Evolutionary conservation across 176 grass and related monocot species (phyloP), one percentile per base, ranked within the genome.

Genomic region (Calamus simplicifolius): DNA sequence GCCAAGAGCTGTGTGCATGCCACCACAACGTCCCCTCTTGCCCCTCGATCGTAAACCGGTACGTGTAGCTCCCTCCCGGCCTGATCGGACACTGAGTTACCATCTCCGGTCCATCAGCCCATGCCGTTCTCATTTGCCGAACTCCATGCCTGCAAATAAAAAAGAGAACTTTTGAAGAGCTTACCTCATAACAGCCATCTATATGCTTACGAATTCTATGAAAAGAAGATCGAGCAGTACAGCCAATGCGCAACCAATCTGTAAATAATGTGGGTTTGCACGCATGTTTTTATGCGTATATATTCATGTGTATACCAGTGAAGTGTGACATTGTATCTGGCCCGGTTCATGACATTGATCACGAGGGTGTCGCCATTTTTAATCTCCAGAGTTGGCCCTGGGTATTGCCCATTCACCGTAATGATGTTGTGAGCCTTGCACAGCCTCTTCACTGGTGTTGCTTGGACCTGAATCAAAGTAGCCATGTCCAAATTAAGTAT

Each of bases 321-420:
- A 49, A 77, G 19, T 21, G 83, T 87, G 65, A 82, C 35, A 72
- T 88, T 97, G 78, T 97, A 82, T 18, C 21, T 77, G 10, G 77
- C 92, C 3, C 69, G 61, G 78, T 97, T 97, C 7, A 29, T 52
- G 7, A 91, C 83, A 18, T 26, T 77, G 54, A 91, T 64, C 16
- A 50, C 51, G 2, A 97, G 62, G 1, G 72, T 67, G 81, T 91
- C 92, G 10, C 92, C 92, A 57, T 97, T 80, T 26, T 4, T 52
- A 1, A 88, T 27, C 69, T 91, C 87, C 57, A 97, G 26, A 30
- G 87, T 25, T n/a, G 92, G 84, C 25, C 92, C 92, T 1, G 92
- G 92, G 57, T 82, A 90, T 65, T 85, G 73, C 21, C 87, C 92
- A 71, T 97, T 97, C 73, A 77, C 87, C 55, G 83, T 84, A 56